Evolutionary conservation across 2,329 filamentous ascomycete genomes (phyloP).

Genomic region (Neonectria faginata): DNA sequence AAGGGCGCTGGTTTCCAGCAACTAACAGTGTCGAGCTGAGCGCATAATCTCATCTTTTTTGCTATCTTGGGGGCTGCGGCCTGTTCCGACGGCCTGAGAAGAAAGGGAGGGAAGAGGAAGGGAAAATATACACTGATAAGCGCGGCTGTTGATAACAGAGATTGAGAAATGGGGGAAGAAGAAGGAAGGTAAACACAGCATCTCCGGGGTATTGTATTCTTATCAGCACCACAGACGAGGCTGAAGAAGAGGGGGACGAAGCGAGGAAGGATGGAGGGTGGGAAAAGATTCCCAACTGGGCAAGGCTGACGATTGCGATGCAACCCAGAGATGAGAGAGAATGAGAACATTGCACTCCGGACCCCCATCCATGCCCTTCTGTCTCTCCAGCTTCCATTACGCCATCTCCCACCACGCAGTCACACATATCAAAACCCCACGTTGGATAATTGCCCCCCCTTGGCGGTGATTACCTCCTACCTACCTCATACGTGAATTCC

Average conservation of each 20-base stretch:
- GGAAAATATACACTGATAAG: not conserved
- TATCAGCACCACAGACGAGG: slow-evolving; percentile 15
- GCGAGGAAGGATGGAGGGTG: not conserved
- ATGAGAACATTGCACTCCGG: slow-evolving; percentile 1
- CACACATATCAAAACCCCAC: slow-evolving; percentile 32
- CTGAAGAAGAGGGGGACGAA: slow-evolving; percentile 5
- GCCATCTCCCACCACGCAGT: slow-evolving; percentile 7
- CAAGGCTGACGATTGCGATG: slow-evolving; percentile 10
- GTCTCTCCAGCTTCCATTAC: not conserved
- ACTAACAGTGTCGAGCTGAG: not conserved
- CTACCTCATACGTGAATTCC: slow-evolving; percentile 26
- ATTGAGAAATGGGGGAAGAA: slow-evolving; percentile 1
- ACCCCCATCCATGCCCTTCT: not conserved
- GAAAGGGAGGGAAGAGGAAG: too few species aligned
- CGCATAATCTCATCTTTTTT: not conserved
- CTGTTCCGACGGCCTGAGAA: slow-evolving; percentile 2
- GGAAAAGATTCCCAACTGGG: slow-evolving; percentile 9
- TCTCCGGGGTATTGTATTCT: slow-evolving; percentile 1
- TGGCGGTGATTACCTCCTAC: slow-evolving; percentile 24
- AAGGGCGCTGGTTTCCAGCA: slow-evolving; percentile 5
- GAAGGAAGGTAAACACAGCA: slow-evolving; percentile 11
- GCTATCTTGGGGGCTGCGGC: slow-evolving; percentile 5
- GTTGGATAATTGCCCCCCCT: not conserved
- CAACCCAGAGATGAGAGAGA: slow-evolving; percentile 9
- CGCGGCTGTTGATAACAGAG: not conserved